phyloP scores from a whole-genome alignment of 108 stramenopile genomes.

The Skeletonema marinoi region DNA sequence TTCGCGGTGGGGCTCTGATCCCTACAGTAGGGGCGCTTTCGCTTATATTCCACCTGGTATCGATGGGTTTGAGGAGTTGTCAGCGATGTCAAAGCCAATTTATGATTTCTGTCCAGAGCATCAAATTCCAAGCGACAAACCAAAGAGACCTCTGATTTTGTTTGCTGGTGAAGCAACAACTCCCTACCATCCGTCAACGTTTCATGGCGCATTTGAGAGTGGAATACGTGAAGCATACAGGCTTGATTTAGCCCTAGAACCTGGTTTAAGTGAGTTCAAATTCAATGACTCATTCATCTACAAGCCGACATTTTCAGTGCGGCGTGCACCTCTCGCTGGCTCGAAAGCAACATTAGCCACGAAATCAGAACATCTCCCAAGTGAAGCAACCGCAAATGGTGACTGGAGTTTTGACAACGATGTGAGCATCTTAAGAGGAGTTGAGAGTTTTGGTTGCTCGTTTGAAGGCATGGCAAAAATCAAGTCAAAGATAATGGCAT shows the following conservation, averaged over 20 bases:
- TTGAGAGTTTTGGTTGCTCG: slow-evolving; percentile 33
- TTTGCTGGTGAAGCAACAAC: slow-evolving; percentile 97
- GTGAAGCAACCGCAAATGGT: background rate
- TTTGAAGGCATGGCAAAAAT: slow-evolving; percentile 18
- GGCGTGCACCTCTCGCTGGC: slow-evolving; percentile 3
- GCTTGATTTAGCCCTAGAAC: slow-evolving; percentile 68
- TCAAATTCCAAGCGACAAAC: slow-evolving; percentile 3
- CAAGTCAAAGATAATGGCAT: slow-evolving; percentile 31
- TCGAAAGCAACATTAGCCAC: background rate
- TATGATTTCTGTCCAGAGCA: slow-evolving; percentile 44
- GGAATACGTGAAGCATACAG: slow-evolving; percentile 93
- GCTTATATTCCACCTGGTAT: slow-evolving; percentile 79
- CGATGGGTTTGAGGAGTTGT: slow-evolving; percentile 58
- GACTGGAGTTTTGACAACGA: slow-evolving; percentile 28
- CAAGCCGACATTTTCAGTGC: slow-evolving; percentile 61
- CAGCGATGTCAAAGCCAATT: slow-evolving; percentile 61
- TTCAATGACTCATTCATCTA: slow-evolving; percentile 71
- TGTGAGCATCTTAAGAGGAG: slow-evolving; percentile 36
- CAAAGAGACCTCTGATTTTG: slow-evolving; percentile 60
- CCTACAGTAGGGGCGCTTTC: slow-evolving; percentile 69
- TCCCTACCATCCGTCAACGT: slow-evolving; percentile 89
- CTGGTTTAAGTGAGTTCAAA: slow-evolving; percentile 51
- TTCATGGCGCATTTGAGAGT: slow-evolving; percentile 90
- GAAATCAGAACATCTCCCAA: background rate
- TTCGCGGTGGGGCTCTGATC: slow-evolving; percentile 80